phyloP scores from a whole-genome alignment of 2,329 filamentous ascomycete species.

The Chaetomiaceae sp. region DNA sequence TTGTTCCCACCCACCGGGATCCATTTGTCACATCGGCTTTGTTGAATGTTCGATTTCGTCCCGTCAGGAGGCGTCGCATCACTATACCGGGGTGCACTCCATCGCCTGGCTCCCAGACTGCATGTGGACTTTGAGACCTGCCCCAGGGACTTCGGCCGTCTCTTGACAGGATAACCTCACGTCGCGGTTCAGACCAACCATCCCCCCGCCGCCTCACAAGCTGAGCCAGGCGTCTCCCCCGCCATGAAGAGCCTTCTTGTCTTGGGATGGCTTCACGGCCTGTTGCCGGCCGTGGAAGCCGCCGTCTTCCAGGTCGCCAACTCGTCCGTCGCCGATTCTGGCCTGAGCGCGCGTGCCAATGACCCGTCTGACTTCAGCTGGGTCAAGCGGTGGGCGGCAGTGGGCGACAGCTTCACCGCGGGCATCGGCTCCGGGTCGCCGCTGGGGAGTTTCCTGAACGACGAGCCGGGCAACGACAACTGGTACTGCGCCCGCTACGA shows the following conservation, averaged over 20 bases:
- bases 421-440: conserved; percentile 28
- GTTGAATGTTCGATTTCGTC: too few relatives aligned
- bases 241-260: background rate
- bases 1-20: too few relatives aligned
- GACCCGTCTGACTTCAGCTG: conserved; percentile 22
- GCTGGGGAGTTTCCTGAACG: background rate
- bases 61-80: background rate
- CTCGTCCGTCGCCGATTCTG: too few relatives aligned
- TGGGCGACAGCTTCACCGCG: conserved; percentile 35
- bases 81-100: background rate
- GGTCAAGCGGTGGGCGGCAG: conserved; percentile 30
- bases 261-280: conserved; percentile 1
- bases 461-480: background rate
- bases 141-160: too few relatives aligned
- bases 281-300: background rate
- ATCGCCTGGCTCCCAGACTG: background rate
- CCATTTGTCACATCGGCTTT: too few relatives aligned
- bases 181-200: too few relatives aligned
- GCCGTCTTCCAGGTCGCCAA: conserved; percentile 1
- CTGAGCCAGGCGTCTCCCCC: too few relatives aligned
- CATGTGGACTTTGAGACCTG: too few relatives aligned
- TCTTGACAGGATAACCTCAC: too few relatives aligned
- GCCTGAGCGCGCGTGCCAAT: background rate
- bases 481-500: conserved; percentile 28
- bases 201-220: too few relatives aligned